Base-by-base conservation (phyloP, 148 eudicot genomes). In the Nepenthes gracilis region DNA sequence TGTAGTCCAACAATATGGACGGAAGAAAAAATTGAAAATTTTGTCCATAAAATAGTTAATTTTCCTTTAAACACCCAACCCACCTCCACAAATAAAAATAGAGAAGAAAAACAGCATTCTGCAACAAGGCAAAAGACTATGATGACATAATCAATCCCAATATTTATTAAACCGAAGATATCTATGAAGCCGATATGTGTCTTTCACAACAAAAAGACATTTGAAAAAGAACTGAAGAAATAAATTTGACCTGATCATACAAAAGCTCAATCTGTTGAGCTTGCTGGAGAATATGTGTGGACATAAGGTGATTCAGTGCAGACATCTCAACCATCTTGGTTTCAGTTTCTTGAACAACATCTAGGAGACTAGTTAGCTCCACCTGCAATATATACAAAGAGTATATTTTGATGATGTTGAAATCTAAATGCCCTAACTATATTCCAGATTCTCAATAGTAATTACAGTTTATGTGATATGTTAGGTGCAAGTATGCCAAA, bases 281-380 rank as follows among this genome's bases (percentile, higher is more conserved):
- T 77, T 93, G 97, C 67, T 93, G 87, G 70, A 89, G 81, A 63
- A 93, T 97, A 72, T 93, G 95, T 36, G 97, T 86, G 35, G 99
- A 89, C 89, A 93, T 88, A 54, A 93, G 92, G 67, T 93, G 99
- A 77, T 89, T 89, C 63, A 93, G 68, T 32, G 95, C 97, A 67
- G 99, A 93, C 92, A 93, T 85, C 72, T 93, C 99, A 57, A 93
- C 86, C 96, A 89, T 86, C 76, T 83, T 93, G 50, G 95, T 86
- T 71, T 89, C 97, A 50, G 99, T 89, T 70, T 86, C 79, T 73
- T 89, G 92, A 72, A 68, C 97, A 57, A 92, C 95, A 72, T 93
- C 99, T 61, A 93, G 72, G 64, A 89, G 81, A 74, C 76, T 68
- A 55, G 80, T 74, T 67, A 93, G 74, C 76, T 93, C 96, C 61